Conservation (phyloP, 1,139 yeast species). For the Suhomyces bokatorum region DNA sequence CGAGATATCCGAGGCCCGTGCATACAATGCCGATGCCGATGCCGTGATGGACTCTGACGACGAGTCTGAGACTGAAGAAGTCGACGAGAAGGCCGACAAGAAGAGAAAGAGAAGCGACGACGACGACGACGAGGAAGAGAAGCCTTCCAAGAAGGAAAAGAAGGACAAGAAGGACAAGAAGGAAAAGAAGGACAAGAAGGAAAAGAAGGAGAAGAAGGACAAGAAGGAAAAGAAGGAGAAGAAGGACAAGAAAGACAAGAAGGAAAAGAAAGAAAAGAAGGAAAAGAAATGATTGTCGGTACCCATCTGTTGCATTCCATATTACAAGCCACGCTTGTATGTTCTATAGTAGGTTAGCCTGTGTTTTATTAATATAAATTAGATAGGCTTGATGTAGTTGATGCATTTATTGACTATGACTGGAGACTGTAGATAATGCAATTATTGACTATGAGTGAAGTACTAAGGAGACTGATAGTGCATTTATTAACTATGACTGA, state of each 20-base stretch:
- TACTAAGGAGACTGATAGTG: no score
- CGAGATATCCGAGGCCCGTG: constrained; percentile 78
- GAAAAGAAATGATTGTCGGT: constrained; percentile 30
- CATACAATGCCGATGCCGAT: constrained; percentile 94
- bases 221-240: constrained; percentile 49
- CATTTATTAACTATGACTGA: no score
- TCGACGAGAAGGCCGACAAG: constrained; percentile 35
- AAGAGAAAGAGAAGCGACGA: constrained; percentile 43
- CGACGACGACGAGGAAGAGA: constrained; percentile 48
- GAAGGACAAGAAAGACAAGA: constrained; percentile 46
- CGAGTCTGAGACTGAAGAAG: constrained; percentile 53
- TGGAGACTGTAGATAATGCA: no score
- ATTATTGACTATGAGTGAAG: no score
- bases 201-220: constrained; percentile 38
- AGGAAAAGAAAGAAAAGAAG: constrained; percentile 44
- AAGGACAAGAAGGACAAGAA: constrained; percentile 33
- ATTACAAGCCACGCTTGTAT: constrained; percentile 10
- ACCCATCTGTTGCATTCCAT: constrained; percentile 10
- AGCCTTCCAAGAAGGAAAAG: constrained; percentile 25
- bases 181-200: constrained; percentile 30
- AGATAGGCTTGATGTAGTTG: constrained; percentile 2
- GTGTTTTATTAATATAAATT: constrained; percentile 14
- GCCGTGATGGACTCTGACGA: constrained; percentile 49
- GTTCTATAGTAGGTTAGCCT: constrained; percentile 15
- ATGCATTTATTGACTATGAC: background rate